Conservation (phyloP, 73 alveolate species). For the Tetrahymena thermophila region DNA sequence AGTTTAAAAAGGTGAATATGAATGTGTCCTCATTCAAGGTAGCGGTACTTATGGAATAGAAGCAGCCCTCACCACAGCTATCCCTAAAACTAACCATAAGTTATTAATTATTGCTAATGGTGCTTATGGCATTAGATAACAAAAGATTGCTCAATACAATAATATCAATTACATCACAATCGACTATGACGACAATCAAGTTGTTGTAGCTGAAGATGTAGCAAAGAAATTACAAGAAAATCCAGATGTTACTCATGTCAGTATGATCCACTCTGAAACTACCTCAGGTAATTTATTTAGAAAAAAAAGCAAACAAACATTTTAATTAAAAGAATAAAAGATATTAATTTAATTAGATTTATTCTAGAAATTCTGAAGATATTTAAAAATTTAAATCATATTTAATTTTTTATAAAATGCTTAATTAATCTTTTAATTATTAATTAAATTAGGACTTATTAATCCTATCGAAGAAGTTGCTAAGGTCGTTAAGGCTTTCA, state of each 20-base stretch:
- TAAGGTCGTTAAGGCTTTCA: neutral
- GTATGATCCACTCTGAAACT: slow-evolving; percentile 63
- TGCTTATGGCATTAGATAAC: slow-evolving; percentile 57
- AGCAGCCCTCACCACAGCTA: slow-evolving; percentile 44
- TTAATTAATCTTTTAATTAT: neutral
- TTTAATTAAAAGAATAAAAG: neutral
- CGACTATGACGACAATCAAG: slow-evolving; percentile 42
- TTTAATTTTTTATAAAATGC: neutral
- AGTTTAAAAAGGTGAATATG: slow-evolving; percentile 31
- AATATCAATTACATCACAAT: slow-evolving; percentile 22
- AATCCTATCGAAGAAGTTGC: slow-evolving; percentile 5
- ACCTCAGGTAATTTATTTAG: slow-evolving; percentile 42
- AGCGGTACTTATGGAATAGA: slow-evolving; percentile 67
- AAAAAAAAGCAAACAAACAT: too few relatives aligned
- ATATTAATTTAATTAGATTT: neutral
- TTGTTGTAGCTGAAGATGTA: slow-evolving; percentile 38
- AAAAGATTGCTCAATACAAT: slow-evolving; percentile 32
- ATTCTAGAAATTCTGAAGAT: neutral
- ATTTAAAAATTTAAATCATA: neutral
- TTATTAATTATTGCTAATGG: slow-evolving; percentile 43
- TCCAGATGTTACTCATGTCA: slow-evolving; percentile 50
- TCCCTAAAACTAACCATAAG: slow-evolving; percentile 13
- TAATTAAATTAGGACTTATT: neutral
- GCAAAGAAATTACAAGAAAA: slow-evolving; percentile 22
- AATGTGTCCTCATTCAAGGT: slow-evolving; percentile 56